A percentile compares a stretch with the other conserved stretches of the same genome.
phyloP scores from a whole-genome alignment of 306 rosid genomes.

The Malus sieversii region DNA sequence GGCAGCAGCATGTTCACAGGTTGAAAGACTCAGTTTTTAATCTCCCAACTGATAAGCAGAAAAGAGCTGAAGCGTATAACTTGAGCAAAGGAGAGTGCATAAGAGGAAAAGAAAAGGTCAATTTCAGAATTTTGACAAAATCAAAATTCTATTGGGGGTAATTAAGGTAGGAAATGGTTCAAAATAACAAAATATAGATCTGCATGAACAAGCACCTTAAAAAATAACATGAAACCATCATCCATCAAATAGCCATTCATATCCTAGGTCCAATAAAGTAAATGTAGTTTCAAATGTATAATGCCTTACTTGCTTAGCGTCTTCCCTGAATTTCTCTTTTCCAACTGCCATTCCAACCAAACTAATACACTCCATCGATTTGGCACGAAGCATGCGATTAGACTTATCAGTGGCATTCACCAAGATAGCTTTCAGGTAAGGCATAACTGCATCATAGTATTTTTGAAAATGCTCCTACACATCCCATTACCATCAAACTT shows the following conservation, averaged over 20 bases:
- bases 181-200: background rate
- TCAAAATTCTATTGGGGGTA: background rate
- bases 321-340: constrained; percentile 92
- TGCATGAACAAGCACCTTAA: background rate
- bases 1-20: background rate
- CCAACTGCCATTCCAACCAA: constrained; percentile 99
- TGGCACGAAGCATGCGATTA: constrained; percentile 97
- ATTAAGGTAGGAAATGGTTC: background rate
- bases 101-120: background rate
- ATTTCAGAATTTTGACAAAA: background rate
- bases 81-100: background rate
- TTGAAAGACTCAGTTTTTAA: background rate
- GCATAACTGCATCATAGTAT: constrained; percentile 89
- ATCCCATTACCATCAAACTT: constrained; percentile 2
- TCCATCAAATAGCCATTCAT: background rate
- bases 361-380: constrained; percentile 98
- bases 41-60: background rate
- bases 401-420: constrained; percentile 90
- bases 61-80: background rate
- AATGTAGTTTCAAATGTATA: background rate
- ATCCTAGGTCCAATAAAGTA: background rate
- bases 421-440: constrained; percentile 86
- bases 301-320: constrained; percentile 74
- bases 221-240: background rate
- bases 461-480: constrained; percentile 69